Evolutionary conservation across 2,329 filamentous ascomycete genomes (phyloP), one percentile per base, ranked within the genome.

Genomic region (Ceratocystis harringtonii): DNA sequence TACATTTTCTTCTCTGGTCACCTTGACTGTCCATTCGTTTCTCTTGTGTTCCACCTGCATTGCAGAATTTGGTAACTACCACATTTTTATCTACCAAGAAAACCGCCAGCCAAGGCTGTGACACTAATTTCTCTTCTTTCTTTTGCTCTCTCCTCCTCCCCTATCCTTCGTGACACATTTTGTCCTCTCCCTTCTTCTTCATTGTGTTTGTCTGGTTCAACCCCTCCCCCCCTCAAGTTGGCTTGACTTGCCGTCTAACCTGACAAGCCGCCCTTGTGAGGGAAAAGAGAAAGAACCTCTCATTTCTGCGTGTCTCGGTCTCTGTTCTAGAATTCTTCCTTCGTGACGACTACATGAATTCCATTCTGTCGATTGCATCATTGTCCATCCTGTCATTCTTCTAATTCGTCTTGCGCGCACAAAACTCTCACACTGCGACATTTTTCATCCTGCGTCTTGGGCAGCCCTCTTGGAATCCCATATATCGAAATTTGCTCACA

Each of bases 11-110:
- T 43, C 36, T 57, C n/a, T 64, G 63, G 52, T 64, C 32, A 45
- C 58, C 30, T 58, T 25, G 22, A 64, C 52, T 28, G 50, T 58
- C 61, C 61, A 48, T 48, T 62, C 61, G 61, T 62, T 62, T 62
- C 43, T 64, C 52, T 58, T n/a, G 32, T 60, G 22, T 45, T 58
- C 43, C 22, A 58, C 44, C 50, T 48, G 52, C 28, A 32, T 19
- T 22, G 58, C 32, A 41, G 19, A 63, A 5, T 48, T 50, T 32
- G 30, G 44, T n/a, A 41, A 25, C 5, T 61, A 41, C 57, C 10
- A 25, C 28, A 41, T 41, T 30, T 30, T 41, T 43, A 25, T 41
- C 36, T 61, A 57, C 55, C 12, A 17, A 32, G 10, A 12, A 36
- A 32, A 50, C 12, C 36, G 2, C 36, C 36, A 41, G 36, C 36